A percentile compares a stretch with the other conserved stretches of the same genome.
Conservation (phyloP, 75 land plant species). For the Sequoiadendron giganteum region DNA sequence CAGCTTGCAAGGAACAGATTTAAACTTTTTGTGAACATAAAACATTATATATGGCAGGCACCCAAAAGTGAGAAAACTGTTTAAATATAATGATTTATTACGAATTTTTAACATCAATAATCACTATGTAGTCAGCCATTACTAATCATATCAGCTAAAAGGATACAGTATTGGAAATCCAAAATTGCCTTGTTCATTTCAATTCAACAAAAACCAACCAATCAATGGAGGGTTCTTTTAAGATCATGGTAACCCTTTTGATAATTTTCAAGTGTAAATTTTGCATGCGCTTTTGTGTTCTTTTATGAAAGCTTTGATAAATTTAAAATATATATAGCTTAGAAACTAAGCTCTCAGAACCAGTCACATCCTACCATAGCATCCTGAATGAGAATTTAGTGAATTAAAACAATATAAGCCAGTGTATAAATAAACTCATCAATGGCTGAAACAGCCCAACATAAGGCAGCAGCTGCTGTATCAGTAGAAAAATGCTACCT, state of each 20-base stretch:
- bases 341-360: background rate
- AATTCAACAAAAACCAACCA: background rate
- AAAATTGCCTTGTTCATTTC: background rate
- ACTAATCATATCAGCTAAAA: background rate
- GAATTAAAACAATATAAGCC: background rate
- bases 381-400: background rate
- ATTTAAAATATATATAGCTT: background rate
- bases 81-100: background rate
- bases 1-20: background rate
- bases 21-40: background rate
- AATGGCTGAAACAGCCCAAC: background rate
- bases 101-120: background rate
- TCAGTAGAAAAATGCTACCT: background rate
- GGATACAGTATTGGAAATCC: background rate
- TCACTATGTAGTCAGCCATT: background rate
- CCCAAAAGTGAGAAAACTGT: background rate
- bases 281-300: background rate
- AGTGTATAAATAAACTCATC: background rate
- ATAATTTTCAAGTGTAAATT: background rate
- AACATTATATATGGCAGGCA: background rate
- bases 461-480: background rate
- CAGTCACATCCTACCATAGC: background rate
- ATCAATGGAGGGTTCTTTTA: background rate
- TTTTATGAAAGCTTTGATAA: background rate
- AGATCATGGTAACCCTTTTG: background rate